A percentile compares a stretch with the other conserved stretches of the same genome.
Evolutionary conservation across 192 early-diverging fungal species (phyloP).

Genomic region (Rhizoclosmatium globosum): DNA sequence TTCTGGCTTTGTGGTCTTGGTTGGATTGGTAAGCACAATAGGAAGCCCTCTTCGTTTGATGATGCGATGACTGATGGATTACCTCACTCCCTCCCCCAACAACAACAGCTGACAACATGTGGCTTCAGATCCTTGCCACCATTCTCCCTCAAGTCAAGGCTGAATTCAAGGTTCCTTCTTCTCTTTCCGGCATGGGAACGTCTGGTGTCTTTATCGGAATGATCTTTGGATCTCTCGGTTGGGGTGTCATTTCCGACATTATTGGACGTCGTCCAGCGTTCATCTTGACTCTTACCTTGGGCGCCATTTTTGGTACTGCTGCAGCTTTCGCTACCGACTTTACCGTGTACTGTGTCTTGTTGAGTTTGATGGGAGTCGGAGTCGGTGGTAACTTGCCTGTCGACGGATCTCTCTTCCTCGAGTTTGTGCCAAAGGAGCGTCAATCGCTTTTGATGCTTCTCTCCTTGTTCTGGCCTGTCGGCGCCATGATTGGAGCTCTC

Average conservation of each 20-base stretch:
- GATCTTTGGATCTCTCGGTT: conserved; percentile 84
- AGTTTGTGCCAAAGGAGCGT: conserved; percentile 81
- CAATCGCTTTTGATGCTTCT: conserved; percentile 84
- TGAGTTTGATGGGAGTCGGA: background rate
- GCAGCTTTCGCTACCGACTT: conserved; percentile 75
- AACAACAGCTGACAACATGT: conserved; percentile 11
- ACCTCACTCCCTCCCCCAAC: background rate
- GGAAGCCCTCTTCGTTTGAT: background rate
- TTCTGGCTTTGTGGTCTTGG: conserved; percentile 13
- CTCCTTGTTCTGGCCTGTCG: conserved; percentile 85
- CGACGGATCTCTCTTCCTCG: conserved; percentile 69
- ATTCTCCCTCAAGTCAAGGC: conserved; percentile 81
- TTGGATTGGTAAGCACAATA: background rate
- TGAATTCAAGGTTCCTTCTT: conserved; percentile 73
- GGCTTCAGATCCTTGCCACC: conserved; percentile 69
- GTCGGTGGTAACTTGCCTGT: conserved; percentile 27
- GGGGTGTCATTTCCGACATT: conserved; percentile 79
- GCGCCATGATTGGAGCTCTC: conserved; percentile 74
- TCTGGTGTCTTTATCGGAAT: conserved; percentile 73
- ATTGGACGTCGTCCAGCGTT: conserved; percentile 80
- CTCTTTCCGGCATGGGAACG: conserved; percentile 62
- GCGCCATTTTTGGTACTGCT: conserved; percentile 72
- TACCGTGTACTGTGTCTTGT: conserved; percentile 35
- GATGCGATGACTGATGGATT: no score
- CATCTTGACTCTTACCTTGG: conserved; percentile 75